Evolutionary conservation across 306 rosid genomes (phyloP), one percentile per base, ranked within the genome.

Genomic region (Gleditsia sinensis): DNA sequence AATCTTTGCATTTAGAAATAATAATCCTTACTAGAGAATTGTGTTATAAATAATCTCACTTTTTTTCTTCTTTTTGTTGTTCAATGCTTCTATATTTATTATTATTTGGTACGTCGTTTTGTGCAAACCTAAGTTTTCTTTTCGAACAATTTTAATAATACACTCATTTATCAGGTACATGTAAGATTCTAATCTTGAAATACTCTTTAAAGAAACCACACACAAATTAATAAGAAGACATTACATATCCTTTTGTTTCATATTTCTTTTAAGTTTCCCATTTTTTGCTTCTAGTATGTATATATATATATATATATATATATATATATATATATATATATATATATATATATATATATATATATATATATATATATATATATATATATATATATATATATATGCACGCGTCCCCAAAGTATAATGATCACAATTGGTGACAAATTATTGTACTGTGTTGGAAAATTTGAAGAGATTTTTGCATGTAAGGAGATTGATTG

Each of bases 1-100:
- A 67, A 77, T 82, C 73, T 67, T 58, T 3, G n/a, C 65, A 60
- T 74, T 74, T 50, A 8, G 33, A 61, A 48, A n/a, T 58, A 9
- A 32, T 58, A 30, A 40, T 24, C 43, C 33, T 60, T 9, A 9
- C 62, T 55, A 10, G 27, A 40, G 34, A 1, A 72, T 55, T 56
- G 33, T 55, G 21, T 57, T 49, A 27, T 14, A 13, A 55, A 24
- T 39, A 30, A 25, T 69, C 48, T 43, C 48, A 37, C 32, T 36
- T 48, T 23, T 5, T 66, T 28, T 28, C 9, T 6, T 7, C 27
- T 3, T 78, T 55, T 23, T 36, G 10, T 72, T 28, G 0, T 57
- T 28, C 50, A 24, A 13, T 5, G 28, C 7, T 12, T 66, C 5
- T 66, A n/a, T n/a, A n/a, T n/a, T n/a, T n/a, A n/a, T n/a, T n/a